Evolutionary conservation across 139 green algal genomes (phyloP).

Genomic region (Chlorella sp.): DNA sequence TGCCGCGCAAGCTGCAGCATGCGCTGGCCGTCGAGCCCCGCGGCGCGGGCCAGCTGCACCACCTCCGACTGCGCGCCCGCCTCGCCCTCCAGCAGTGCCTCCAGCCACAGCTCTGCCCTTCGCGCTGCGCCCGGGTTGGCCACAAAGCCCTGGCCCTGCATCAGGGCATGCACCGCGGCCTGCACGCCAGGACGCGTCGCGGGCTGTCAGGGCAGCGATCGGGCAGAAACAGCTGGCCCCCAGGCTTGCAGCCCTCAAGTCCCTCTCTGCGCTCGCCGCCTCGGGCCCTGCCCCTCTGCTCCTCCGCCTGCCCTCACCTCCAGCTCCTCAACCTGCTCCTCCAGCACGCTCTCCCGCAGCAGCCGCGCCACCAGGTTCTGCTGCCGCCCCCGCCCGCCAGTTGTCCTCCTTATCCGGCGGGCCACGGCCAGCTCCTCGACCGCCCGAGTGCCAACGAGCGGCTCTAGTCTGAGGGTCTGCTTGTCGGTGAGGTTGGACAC

Average conservation of each 20-base stretch:
- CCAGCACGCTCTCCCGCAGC: slow-evolving; percentile 12
- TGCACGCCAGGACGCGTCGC: too few relatives aligned
- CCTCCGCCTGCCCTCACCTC: background rate
- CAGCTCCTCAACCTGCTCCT: slow-evolving; percentile 16
- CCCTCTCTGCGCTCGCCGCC: too few relatives aligned
- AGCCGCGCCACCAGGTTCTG: slow-evolving; percentile 16
- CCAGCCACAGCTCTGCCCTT: slow-evolving; percentile 13
- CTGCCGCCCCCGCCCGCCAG: slow-evolving; percentile 16
- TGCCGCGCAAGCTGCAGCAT: slow-evolving; percentile 19
- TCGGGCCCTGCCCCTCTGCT: too few relatives aligned
- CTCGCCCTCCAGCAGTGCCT: slow-evolving; percentile 1
- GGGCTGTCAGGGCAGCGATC: too few relatives aligned
- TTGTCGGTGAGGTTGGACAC: slow-evolving; percentile 2
- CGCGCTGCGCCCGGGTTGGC: slow-evolving; percentile 2
- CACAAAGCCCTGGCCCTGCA: slow-evolving; percentile 12
- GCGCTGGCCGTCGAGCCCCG: slow-evolving; percentile 10
- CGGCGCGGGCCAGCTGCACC: background rate
- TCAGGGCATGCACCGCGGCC: slow-evolving; percentile 9
- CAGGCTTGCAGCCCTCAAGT: too few relatives aligned
- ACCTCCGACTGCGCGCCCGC: background rate
- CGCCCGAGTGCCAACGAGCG: slow-evolving; percentile 1
- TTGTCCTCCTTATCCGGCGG: background rate
- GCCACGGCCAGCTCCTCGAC: background rate
- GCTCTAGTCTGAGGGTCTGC: slow-evolving; percentile 8
- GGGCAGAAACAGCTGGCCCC: too few relatives aligned